phyloP scores from a whole-genome alignment of 345 rosid species.

The Litchi chinensis region DNA sequence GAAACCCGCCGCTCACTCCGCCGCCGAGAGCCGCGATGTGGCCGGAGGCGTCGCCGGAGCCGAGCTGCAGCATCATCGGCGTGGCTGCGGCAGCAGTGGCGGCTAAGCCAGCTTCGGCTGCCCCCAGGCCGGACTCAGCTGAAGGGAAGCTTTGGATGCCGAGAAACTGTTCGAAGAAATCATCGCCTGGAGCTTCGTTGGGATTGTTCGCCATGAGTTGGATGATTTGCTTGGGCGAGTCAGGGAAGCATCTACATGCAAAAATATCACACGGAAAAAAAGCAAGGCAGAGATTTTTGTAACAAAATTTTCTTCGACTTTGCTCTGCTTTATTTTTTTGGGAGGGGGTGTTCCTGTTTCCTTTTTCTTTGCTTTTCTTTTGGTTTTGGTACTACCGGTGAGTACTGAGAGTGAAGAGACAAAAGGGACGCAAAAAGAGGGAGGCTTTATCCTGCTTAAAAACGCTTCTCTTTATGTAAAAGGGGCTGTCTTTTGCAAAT shows the following conservation, averaged over 20 bases:
- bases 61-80: slow-evolving; percentile 89
- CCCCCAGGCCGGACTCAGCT: slow-evolving; percentile 55
- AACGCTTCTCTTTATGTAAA: slow-evolving; percentile 22
- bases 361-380: neutral
- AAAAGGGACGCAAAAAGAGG: slow-evolving; percentile 9
- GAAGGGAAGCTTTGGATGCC: slow-evolving; percentile 70
- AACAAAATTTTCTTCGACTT: slow-evolving; percentile 4
- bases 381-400: neutral
- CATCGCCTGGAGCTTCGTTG: slow-evolving; percentile 67
- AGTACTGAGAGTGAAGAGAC: slow-evolving; percentile 7
- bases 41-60: slow-evolving; percentile 69
- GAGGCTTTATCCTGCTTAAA: slow-evolving; percentile 24
- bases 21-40: slow-evolving; percentile 52
- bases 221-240: slow-evolving; percentile 31
- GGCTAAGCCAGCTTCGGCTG: slow-evolving; percentile 47
- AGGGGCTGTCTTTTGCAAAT: slow-evolving; percentile 20
- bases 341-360: too few species aligned
- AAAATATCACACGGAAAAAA: slow-evolving; percentile 18
- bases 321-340: neutral
- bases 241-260: slow-evolving; percentile 33
- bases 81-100: slow-evolving; percentile 44
- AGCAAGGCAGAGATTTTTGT: neutral
- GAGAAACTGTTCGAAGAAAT: slow-evolving; percentile 92
- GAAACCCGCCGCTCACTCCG: slow-evolving; percentile 61
- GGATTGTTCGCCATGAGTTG: slow-evolving; percentile 78